Evolutionary conservation across 176 grass and related monocot species (phyloP).

Genomic region (Hyparrhenia diplandra): DNA sequence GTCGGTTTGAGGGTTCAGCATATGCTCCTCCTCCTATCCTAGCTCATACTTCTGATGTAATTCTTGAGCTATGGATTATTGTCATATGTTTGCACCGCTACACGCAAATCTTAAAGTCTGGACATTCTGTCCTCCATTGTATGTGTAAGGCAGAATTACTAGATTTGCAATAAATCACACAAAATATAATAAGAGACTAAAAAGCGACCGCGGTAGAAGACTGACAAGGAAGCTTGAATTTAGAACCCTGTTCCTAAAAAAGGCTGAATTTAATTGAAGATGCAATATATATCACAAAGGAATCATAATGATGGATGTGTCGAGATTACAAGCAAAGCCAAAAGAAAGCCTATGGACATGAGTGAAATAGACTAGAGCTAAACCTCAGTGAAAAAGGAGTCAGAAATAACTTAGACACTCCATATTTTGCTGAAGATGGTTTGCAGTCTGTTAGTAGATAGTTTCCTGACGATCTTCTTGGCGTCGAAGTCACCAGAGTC

Average conservation of each 20-base stretch:
- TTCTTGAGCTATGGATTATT: neutral
- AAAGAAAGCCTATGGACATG: constrained; percentile 22
- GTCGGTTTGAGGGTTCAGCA: neutral
- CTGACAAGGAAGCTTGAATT: neutral
- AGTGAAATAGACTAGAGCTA: constrained; percentile 21
- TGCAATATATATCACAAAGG: constrained; percentile 33
- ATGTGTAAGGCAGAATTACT: neutral
- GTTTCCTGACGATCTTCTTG: constrained; percentile 77
- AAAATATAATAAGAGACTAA: no score
- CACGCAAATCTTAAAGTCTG: neutral
- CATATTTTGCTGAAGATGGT: constrained; percentile 78
- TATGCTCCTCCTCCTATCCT: neutral
- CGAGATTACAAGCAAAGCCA: constrained; percentile 3
- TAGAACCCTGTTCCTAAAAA: neutral
- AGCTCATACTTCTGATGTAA: neutral
- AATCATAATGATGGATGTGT: neutral
- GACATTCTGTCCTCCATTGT: neutral
- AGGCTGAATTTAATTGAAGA: constrained; percentile 15
- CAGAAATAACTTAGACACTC: constrained; percentile 51
- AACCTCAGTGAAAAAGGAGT: neutral
- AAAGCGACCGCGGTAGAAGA: neutral
- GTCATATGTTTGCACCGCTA: neutral
- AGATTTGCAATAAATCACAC: neutral
- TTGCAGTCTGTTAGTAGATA: constrained; percentile 60
- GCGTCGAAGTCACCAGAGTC: constrained; percentile 55